Base-by-base conservation (phyloP, 257 asterid genomes). In the Fraxinus cuspidata region DNA sequence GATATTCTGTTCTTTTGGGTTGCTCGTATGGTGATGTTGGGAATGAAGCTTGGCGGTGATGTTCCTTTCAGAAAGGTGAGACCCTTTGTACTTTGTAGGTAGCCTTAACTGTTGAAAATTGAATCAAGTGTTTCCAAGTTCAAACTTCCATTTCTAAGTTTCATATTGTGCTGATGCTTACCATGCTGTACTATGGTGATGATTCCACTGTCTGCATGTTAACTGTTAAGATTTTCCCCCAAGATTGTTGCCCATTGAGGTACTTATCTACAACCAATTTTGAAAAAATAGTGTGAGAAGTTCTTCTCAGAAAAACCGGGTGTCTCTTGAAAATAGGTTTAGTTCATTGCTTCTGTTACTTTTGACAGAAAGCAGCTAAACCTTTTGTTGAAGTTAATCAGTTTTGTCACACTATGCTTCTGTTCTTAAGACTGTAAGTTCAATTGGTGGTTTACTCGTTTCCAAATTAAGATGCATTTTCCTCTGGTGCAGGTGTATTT, bases 1-100 rank as follows among this genome's bases (percentile, higher is more conserved):
- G 98, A 95, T 78, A 91, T 93, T 86, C 92, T 95, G 73, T 95
- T 95, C 83, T 91, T 93, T 81, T 93, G 99, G 98, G 99, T 93
- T 74, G 98, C 99, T 73, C 96, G 98, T 66, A 93, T 93, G 99
- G 99, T 91, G 82, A 95, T 95, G 98, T 73, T 93, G 93, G 99
- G 99, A 85, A 89, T 90, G 84, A 93, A 91, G 90, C 90, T 95
- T 75, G 99, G 96, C 58, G 99, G 98, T 80, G 97, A 93, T 79
- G 92, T 95, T 4, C 99, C 99, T 35, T 95, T 93, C 85, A 75
- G 83, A 60, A 93, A 91, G 99, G 99, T 91, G 70, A 77, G 89
- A 76, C 68, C 29, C 63, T 27, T 75, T 8, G 31, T 38, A n/a
- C 5, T 13, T 49, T 37, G 13, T 29, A 28, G n/a, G 3, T 65